Evolutionary conservation across 2,329 filamentous ascomycete species (phyloP).

Genomic region (Ophiostoma piceae): DNA sequence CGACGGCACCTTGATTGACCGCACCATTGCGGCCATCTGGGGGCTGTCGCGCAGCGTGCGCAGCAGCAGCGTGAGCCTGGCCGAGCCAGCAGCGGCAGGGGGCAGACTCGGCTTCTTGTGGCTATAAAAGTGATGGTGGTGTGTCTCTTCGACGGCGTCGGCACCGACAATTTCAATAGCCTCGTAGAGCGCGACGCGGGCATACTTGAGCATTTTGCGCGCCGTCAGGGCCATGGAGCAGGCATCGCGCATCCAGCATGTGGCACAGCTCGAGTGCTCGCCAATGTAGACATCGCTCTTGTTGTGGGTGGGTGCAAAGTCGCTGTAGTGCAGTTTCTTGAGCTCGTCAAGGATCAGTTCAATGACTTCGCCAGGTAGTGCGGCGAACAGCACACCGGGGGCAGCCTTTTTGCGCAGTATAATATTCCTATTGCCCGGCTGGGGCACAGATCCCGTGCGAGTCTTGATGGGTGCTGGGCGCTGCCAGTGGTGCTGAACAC

Average conservation of each 20-base stretch:
- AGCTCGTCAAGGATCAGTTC: slow-evolving; percentile 52
- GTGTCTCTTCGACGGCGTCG: slow-evolving; percentile 49
- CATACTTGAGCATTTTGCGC: slow-evolving; percentile 49
- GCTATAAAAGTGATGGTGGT: slow-evolving; percentile 54
- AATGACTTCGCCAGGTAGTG: slow-evolving; percentile 54
- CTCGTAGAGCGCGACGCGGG: slow-evolving; percentile 50
- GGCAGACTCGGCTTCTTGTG: slow-evolving; percentile 43
- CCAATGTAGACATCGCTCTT: slow-evolving; percentile 40
- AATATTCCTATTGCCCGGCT: background rate
- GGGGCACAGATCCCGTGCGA: background rate
- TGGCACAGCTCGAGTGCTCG: slow-evolving; percentile 48
- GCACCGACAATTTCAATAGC: slow-evolving; percentile 54
- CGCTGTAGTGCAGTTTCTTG: slow-evolving; percentile 45
- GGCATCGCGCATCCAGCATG: slow-evolving; percentile 60
- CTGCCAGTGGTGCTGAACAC: slow-evolving; percentile 18
- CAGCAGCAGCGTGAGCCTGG: slow-evolving; percentile 51
- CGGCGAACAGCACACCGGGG: slow-evolving; percentile 49
- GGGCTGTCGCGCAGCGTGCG: slow-evolving; percentile 52
- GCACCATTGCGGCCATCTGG: slow-evolving; percentile 51
- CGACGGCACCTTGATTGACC: slow-evolving; percentile 52
- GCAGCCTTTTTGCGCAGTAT: slow-evolving; percentile 24
- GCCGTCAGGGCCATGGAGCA: slow-evolving; percentile 48
- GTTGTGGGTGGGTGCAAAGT: slow-evolving; percentile 20
- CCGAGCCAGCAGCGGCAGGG: slow-evolving; percentile 45
- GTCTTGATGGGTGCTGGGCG: slow-evolving; percentile 31